Conservation (phyloP, 106 monocot genomes). For the Alisma plantagoaquatica region DNA sequence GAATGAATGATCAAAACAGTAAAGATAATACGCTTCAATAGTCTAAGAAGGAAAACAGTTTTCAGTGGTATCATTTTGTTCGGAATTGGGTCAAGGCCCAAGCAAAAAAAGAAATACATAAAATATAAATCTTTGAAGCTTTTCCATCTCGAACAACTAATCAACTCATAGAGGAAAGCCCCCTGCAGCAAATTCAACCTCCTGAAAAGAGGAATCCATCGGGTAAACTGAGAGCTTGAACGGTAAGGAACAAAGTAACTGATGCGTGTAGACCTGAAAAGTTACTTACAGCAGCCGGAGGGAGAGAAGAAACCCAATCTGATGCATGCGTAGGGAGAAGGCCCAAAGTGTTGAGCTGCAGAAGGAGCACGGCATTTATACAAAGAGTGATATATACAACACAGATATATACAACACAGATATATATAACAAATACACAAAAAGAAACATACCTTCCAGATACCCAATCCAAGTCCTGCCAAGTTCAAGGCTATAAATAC, state of each 20-base stretch:
- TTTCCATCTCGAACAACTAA: background rate
- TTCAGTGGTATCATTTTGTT: background rate
- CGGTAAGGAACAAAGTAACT: background rate
- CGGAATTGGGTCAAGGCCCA: background rate
- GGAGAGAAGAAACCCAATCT: slow-evolving; percentile 89
- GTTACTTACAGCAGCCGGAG: slow-evolving; percentile 57
- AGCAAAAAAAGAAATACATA: no score
- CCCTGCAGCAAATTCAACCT: slow-evolving; percentile 51
- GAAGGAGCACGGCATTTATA: slow-evolving; percentile 1
- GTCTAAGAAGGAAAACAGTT: background rate
- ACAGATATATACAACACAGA: background rate
- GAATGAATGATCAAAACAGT: background rate
- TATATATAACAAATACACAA: background rate
- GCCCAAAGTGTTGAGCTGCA: slow-evolving; percentile 78
- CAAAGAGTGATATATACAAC: background rate
- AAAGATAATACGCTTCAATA: background rate
- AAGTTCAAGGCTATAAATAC: slow-evolving; percentile 77
- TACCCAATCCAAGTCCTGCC: slow-evolving; percentile 52
- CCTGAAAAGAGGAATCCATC: slow-evolving; percentile 17
- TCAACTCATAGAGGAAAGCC: slow-evolving; percentile 21
- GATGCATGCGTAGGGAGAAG: slow-evolving; percentile 93
- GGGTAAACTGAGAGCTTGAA: background rate
- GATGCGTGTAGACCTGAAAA: background rate
- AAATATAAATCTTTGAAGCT: background rate
- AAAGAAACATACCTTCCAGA: slow-evolving; percentile 80